Percentiles rank a stretch among this genome's conserved stretches.
Conservation (phyloP, 2,329 filamentous ascomycete species). For the Exophiala viscosa region DNA sequence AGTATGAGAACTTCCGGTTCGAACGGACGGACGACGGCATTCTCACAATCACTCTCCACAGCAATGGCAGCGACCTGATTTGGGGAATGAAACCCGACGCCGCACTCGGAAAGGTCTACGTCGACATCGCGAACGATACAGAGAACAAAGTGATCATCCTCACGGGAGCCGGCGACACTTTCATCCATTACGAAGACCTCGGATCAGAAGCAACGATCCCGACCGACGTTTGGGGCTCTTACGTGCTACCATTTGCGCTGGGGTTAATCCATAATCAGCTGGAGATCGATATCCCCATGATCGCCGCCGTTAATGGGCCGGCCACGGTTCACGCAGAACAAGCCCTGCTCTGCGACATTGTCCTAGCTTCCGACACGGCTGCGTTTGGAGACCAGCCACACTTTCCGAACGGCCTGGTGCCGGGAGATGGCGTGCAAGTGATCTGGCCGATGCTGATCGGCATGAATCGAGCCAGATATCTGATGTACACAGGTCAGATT, state of each 20-base stretch:
- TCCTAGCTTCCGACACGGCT: neutral
- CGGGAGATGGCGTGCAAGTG: neutral
- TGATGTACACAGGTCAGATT: neutral
- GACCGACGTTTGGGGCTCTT: too few species aligned
- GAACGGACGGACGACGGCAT: too few species aligned
- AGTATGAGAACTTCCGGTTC: too few species aligned
- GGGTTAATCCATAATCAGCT: neutral
- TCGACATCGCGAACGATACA: neutral
- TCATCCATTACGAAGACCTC: neutral
- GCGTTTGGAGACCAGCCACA: neutral
- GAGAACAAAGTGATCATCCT: conserved; percentile 2
- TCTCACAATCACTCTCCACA: too few species aligned
- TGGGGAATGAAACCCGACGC: too few species aligned
- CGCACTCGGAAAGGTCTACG: too few species aligned
- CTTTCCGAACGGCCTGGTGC: neutral
- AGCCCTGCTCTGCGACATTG: neutral
- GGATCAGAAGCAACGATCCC: neutral
- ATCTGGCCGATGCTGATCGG: conserved; percentile 2
- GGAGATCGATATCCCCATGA: neutral
- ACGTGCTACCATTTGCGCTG: too few species aligned
- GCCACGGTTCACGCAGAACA: neutral
- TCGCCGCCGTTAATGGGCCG: conserved; percentile 2
- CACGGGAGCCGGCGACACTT: neutral
- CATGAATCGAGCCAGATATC: neutral
- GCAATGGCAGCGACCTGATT: too few species aligned